Base-by-base conservation (phyloP, 331 rosid species). In the Cydonia oblonga region DNA sequence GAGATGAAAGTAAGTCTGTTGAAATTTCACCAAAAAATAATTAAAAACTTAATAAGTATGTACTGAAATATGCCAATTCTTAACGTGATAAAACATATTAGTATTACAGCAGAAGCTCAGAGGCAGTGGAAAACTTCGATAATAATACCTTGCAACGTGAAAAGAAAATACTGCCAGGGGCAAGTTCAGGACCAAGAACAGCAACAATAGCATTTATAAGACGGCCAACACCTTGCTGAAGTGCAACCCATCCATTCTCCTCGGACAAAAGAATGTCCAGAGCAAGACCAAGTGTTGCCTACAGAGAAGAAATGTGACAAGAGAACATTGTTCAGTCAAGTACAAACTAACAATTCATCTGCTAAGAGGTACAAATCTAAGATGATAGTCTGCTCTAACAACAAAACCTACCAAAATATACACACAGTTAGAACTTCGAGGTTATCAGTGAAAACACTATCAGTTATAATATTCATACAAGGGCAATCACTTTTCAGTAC, bases 171-270 rank as follows among this genome's bases (percentile, higher is more conserved):
- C 97, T 93, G 70, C 95, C 98, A n/a, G 98, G 97, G 38, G 86
- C 84, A 80, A 93, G 98, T 86, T 93, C 98, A 51, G 98, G 98
- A 75, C 98, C 98, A 82, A 93, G 90, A 80, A 91, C 92, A 75
- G 97, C 89, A 66, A 93, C 97, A 72, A 93, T 82, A 53, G 97
- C 98, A 80, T 93, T 93, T 79, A 93, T 85, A 62, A 93, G 90
- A 76, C 97, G 92, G 61, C 96, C 98, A 79, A 89, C 97, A 57
- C 97, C 98, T 83, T 89, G 98, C 82, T 86, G 98, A 89, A 91
- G 88, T 80, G 84, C 90, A 76, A 88, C 86, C 80, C 88, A 86
- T 70, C 98, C 98, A 78, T 86, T 93, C 62, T 93, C 98, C 80
- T 91, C 98, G 6, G 97, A 86, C 81, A 93, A 81, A 74, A 90